These are phyloP conservation scores for Aureobasidium sp. DNA, from an alignment of 2,329 filamentous ascomycete species.

Conservation along the genomic window DNA sequence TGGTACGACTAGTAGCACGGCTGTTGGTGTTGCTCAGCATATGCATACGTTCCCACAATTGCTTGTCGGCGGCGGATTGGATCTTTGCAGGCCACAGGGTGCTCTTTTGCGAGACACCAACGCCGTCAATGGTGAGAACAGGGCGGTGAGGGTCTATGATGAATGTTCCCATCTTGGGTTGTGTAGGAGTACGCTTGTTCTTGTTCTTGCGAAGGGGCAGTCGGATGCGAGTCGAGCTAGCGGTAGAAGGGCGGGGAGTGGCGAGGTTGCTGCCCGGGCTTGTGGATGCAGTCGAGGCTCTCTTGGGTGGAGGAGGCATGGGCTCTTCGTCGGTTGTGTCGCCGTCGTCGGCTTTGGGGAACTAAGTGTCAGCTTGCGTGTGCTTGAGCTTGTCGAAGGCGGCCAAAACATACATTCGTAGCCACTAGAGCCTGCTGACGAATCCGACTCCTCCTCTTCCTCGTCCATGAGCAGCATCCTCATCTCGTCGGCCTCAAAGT, in stretches of 20 bases:
- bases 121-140: slow-evolving; percentile 15
- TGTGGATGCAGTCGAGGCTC: slow-evolving; percentile 2
- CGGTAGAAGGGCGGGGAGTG: background rate
- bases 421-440: slow-evolving; percentile 21
- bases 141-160: slow-evolving; percentile 19
- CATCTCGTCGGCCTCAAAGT: slow-evolving; percentile 27
- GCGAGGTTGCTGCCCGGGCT: slow-evolving; percentile 7
- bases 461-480: slow-evolving; percentile 23
- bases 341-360: slow-evolving; percentile 25
- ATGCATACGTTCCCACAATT: slow-evolving; percentile 14
- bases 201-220: slow-evolving; percentile 9
- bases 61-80: slow-evolving; percentile 14
- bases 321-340: slow-evolving; percentile 27
- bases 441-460: slow-evolving; percentile 24
- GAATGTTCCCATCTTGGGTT: slow-evolving; percentile 21
- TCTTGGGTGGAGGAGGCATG: slow-evolving; percentile 11
- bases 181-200: slow-evolving; percentile 12
- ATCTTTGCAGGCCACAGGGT: slow-evolving; percentile 17
- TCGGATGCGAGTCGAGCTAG: slow-evolving; percentile 1
- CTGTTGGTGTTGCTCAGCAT: slow-evolving; percentile 14
- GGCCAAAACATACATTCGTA: slow-evolving; percentile 24
- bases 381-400: background rate
- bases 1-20: slow-evolving; percentile 21
- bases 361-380: slow-evolving; percentile 18
- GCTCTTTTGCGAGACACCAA: slow-evolving; percentile 13